These are phyloP conservation scores for Silybum marianum DNA, from an alignment of 129 eudicot species.

Conservation along the genomic window DNA sequence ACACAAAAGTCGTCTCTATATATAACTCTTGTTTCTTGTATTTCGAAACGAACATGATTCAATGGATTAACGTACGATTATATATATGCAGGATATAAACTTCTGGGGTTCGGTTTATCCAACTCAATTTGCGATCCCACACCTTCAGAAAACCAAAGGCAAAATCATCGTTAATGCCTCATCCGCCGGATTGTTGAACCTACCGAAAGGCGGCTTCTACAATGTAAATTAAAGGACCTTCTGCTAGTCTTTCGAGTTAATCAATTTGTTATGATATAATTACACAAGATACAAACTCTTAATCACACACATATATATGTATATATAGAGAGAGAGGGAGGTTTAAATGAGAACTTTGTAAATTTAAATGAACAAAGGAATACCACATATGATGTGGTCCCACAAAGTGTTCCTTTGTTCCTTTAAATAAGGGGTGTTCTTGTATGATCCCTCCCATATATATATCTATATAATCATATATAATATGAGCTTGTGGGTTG, in stretches of 20 bases:
- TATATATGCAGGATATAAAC: constrained; percentile 36
- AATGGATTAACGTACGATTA: neutral
- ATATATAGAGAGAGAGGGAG: no score
- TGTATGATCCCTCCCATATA: no score
- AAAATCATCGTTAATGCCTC: constrained; percentile 39
- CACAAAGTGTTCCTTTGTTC: no score
- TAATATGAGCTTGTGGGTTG: no score
- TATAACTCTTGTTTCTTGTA: neutral
- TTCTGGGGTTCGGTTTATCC: constrained; percentile 56
- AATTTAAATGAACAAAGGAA: no score
- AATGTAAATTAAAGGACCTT: constrained; percentile 4
- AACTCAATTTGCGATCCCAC: constrained; percentile 46
- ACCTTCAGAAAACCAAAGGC: constrained; percentile 40
- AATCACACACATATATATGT: no score
- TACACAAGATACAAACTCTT: no score
- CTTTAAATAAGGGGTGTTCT: no score
- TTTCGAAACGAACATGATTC: neutral
- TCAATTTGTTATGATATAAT: neutral
- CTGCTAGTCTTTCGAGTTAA: neutral
- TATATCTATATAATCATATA: no score
- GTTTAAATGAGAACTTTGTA: no score
- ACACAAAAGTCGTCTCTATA: neutral
- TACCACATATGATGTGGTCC: no score
- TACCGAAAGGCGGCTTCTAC: constrained; percentile 32
- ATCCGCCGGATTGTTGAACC: constrained; percentile 17